A percentile compares a stretch with the other conserved stretches of the same genome.
Conservation (phyloP, 1,139 yeast genomes). For the Yamadazyma aaseri region DNA sequence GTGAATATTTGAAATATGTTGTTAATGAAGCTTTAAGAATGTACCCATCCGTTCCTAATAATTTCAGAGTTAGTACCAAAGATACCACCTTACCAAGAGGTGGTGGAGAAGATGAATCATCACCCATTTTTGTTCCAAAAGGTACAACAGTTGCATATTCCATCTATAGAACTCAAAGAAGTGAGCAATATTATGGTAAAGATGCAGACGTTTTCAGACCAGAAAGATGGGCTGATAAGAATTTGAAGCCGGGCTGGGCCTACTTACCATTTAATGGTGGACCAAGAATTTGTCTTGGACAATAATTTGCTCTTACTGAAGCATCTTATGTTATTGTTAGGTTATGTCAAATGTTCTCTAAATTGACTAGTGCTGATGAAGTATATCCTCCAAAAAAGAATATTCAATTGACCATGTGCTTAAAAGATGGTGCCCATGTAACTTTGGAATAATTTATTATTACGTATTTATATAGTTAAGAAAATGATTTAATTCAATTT, state of each 20-base stretch:
- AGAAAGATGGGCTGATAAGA: conserved; percentile 39
- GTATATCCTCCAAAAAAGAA: conserved; percentile 33
- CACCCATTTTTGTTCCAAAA: conserved; percentile 43
- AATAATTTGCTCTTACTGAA: conserved; percentile 56
- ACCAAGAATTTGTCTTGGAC: conserved; percentile 57
- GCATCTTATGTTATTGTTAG: conserved; percentile 47
- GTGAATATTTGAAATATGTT: conserved; percentile 46
- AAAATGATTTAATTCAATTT: too few species aligned
- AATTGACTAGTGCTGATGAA: conserved; percentile 21
- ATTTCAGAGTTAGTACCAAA: conserved; percentile 41
- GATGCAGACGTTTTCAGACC: conserved; percentile 46
- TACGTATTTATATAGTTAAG: too few species aligned
- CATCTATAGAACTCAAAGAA: conserved; percentile 45
- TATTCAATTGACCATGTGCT: conserved; percentile 37
- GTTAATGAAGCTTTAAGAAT: conserved; percentile 50
- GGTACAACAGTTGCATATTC: conserved; percentile 42
- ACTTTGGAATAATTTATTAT: not conserved
- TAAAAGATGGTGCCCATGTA: conserved; percentile 25
- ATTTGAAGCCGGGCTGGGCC: conserved; percentile 36
- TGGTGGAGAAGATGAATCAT: conserved; percentile 44
- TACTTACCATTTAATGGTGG: conserved; percentile 58
- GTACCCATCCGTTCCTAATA: conserved; percentile 54
- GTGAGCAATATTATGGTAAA: conserved; percentile 39
- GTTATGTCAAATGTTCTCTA: conserved; percentile 32
- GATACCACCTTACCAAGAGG: conserved; percentile 53